These are phyloP conservation scores for Perkinsus olseni DNA, from an alignment of 169 alveolate species.

Conservation along the genomic window DNA sequence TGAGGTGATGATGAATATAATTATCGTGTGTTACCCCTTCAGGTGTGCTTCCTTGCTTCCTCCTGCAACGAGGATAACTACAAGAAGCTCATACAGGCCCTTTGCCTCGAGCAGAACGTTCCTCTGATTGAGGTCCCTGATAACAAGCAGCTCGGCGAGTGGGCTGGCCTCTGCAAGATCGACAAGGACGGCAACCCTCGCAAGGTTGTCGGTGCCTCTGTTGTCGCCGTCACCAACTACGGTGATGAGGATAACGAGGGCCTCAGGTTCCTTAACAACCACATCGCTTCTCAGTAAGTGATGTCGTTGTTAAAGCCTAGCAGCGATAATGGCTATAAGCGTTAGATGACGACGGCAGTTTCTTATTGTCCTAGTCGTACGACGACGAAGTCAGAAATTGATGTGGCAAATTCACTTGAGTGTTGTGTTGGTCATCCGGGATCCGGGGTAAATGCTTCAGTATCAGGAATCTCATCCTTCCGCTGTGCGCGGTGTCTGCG, in stretches of 20 bases:
- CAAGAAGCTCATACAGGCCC: conserved; percentile 81
- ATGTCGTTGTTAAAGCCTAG: conserved; percentile 5
- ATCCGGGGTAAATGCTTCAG: no score
- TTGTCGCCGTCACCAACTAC: conserved; percentile 86
- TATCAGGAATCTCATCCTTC: no score
- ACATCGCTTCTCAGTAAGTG: conserved; percentile 36
- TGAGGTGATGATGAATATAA: no score
- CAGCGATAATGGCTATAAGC: neutral
- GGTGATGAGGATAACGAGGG: conserved; percentile 87
- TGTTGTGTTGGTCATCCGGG: neutral
- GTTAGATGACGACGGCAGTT: neutral
- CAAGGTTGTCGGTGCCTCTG: conserved; percentile 89
- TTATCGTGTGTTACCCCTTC: no score
- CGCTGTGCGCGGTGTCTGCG: no score
- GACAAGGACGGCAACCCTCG: conserved; percentile 87
- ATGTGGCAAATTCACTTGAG: neutral
- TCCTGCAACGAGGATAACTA: conserved; percentile 87
- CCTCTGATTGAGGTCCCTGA: conserved; percentile 84
- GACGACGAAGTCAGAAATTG: neutral
- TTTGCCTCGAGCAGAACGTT: conserved; percentile 76
- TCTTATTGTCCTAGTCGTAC: neutral
- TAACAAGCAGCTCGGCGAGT: conserved; percentile 87
- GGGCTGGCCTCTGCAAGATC: conserved; percentile 92
- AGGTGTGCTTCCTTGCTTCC: conserved; percentile 68
- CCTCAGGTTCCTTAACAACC: conserved; percentile 70